A percentile compares a stretch with the other conserved stretches of the same genome.
phyloP scores from a whole-genome alignment of 1,284 basidiomycete genomes.

The Trichosporon ovoides region DNA sequence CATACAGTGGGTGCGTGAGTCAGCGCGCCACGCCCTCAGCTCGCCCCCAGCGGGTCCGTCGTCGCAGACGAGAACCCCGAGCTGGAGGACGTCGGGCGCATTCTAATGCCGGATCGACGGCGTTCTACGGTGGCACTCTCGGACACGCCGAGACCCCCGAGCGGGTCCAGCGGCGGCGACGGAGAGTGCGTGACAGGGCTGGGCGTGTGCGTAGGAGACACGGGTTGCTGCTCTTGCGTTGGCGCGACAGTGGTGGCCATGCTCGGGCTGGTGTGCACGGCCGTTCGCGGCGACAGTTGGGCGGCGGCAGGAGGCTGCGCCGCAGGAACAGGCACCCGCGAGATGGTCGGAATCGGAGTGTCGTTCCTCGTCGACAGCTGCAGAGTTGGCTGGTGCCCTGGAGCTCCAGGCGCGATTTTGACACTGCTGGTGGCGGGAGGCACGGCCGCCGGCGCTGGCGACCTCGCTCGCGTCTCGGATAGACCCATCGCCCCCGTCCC shows the following conservation, averaged over 20 bases:
- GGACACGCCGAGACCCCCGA: constrained; percentile 14
- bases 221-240: background rate
- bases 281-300: background rate
- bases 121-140: constrained; percentile 1
- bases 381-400: constrained; percentile 10
- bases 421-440: too few relatives aligned
- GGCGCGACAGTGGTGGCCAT: background rate
- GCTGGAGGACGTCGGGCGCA: background rate
- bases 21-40: background rate
- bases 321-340: constrained; percentile 13
- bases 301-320: background rate
- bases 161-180: constrained; percentile 11
- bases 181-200: background rate
- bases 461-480: background rate
- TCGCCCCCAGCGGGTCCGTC: constrained; percentile 18
- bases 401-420: background rate
- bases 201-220: background rate
- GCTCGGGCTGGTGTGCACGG: background rate
- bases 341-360: constrained; percentile 15
- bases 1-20: background rate
- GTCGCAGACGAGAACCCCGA: constrained; percentile 3
- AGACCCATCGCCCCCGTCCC: background rate
- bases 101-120: constrained; percentile 4
- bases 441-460: background rate
- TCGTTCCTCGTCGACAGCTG: constrained; percentile 20